Base-by-base conservation (phyloP, 495 filamentous ascomycete species). In the Penicillium macrosclerotiorum region DNA sequence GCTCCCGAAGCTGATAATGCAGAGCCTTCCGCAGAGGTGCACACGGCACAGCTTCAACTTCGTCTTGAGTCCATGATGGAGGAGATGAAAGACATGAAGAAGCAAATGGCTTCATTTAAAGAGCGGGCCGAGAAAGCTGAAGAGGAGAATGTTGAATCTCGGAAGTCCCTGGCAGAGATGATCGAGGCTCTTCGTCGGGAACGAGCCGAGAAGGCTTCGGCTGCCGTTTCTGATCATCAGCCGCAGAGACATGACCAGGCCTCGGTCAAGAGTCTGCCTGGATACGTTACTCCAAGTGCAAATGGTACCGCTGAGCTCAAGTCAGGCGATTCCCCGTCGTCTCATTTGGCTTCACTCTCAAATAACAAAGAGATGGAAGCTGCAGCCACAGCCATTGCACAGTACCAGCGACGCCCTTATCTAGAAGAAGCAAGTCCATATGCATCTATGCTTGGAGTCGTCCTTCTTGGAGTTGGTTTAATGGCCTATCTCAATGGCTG, bases 401-500 rank as follows among this genome's bases (percentile, higher is more conserved):
- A 71, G 47, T 65, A 52, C 31, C 63, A 65, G 27, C 54, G 65
- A 34, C 55, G 62, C 42, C 57, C 63, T 32, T 63, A 67, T n/a
- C 51, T 89, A 37, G 71, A 81, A 47, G 80, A 89, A 23, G 79
- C 82, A 49, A 79, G 84, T 42, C 93, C 93, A 16, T 95, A 90
- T 55, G 87, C 86, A 24, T 89, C 85, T 5, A 90, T 95, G 72
- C 68, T 96, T 17, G 87, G 89, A 5, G 91, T 98, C 4, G 89
- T 97, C 37, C 65, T 96, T 35, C 64, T 96, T 51, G 93, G 93
- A 12, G 84, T 96, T 59, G 86, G 89, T 22, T 63, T 96, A 37
- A 98, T 98, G 93, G 88, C 88, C 32, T 95, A 89, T 69, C 73
- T 98, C 51, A 98, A 98, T 62, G 85, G 84, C 31, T 94, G 86